Conservation (phyloP, 2,329 filamentous ascomycete species). For the Penicillium sp. region DNA sequence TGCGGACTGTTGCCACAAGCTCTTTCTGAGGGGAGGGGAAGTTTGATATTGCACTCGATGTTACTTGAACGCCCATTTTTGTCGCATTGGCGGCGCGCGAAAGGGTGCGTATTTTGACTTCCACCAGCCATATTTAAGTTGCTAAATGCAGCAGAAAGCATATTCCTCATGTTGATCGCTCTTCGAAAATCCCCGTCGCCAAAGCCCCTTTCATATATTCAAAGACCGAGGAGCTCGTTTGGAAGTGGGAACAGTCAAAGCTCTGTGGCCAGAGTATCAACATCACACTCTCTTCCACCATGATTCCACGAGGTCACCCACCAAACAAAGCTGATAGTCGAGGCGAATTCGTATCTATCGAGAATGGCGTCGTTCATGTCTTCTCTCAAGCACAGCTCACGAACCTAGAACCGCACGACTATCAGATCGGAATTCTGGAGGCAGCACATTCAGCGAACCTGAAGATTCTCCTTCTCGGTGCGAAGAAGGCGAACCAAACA, state of each 20-base stretch:
- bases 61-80: too few relatives aligned
- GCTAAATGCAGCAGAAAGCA: too few relatives aligned
- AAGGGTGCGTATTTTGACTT: too few relatives aligned
- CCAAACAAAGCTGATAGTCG: not conserved
- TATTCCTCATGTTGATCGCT: too few relatives aligned
- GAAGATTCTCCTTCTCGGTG: not conserved
- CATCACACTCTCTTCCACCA: not conserved
- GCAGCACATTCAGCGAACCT: not conserved
- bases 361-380: not conserved
- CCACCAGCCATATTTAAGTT: too few relatives aligned
- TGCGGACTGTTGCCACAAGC: too few relatives aligned
- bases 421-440: not conserved
- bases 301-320: not conserved
- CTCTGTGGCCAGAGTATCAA: not conserved
- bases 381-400: not conserved
- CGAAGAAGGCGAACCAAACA: not conserved
- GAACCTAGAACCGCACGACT: not conserved
- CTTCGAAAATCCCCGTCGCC: too few relatives aligned
- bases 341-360: not conserved
- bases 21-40: too few relatives aligned
- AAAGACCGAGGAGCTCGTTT: not conserved
- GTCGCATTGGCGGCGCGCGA: too few relatives aligned
- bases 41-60: too few relatives aligned
- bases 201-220: too few relatives aligned
- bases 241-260: too few relatives aligned